Base-by-base conservation (phyloP, 257 asterid genomes). In the Buddleja alternifolia region DNA sequence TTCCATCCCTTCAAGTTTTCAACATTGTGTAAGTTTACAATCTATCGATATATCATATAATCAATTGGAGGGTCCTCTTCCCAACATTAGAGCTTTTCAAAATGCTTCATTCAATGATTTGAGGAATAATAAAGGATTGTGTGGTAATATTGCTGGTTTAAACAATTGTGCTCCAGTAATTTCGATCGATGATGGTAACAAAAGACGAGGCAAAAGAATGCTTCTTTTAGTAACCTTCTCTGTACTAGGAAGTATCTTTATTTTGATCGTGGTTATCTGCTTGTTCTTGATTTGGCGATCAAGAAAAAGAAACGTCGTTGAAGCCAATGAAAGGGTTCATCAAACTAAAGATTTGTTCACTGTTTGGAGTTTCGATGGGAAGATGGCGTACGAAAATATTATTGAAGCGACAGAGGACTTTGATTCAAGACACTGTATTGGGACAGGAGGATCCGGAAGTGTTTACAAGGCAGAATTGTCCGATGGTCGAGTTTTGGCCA, bases 61-160 rank as follows among this genome's bases (percentile, higher is more conserved):
- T 73, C 60, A 73, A 36, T 48, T 83, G n/a, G 83, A 69, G 21
- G 85, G 86, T 21, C 74, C 74, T 36, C 14, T 83, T 42, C 88
- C 88, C 0, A n/a, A 67, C 23, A 67, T 50, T 8, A 50, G 3
- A 45, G 75, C 82, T 2, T 80, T 83, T 48, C 56, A 8, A 1
- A 57, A 78, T 39, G 73, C 74, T n/a, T 29, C 68, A 0, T 23
- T 14, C 7, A 70, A 75, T 20, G 23, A 51, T 10, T 47, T 82
- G 8, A 52, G 59, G 32, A 71, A 73, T 25, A 81, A 78, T 44
- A 75, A 71, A 46, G 74, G 67, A 12, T 47, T 81, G 51, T 78
- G 81, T 25, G 80, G 81, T 6, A 50, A 70, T 50, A 63, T 20
- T 41, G 11, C 17, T 45, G 77, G 77, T 42, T 47, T 82, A 45